Percentiles rank a stretch among this genome's conserved stretches.
Conservation (phyloP, 164 flowering plant genomes). For the Cinnamomum chago region DNA sequence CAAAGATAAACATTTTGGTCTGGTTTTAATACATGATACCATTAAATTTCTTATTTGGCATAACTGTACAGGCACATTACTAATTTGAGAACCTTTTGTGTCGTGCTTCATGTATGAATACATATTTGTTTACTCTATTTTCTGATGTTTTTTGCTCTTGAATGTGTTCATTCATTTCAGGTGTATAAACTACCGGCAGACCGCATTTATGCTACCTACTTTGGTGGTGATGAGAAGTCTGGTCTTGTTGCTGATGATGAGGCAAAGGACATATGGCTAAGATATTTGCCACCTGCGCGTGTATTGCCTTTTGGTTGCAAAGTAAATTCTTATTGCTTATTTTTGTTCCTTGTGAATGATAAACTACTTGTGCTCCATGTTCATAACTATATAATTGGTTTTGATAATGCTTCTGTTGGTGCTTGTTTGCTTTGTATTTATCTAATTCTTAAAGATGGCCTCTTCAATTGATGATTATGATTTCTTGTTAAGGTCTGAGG, state of each 20-base stretch:
- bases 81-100: too few species aligned
- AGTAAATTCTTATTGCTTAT: slow-evolving; percentile 31
- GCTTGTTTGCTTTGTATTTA: background rate
- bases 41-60: too few species aligned
- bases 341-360: background rate
- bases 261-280: slow-evolving; percentile 83
- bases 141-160: background rate
- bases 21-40: too few species aligned
- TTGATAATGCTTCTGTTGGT: background rate
- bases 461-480: background rate
- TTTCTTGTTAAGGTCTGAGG: background rate
- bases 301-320: slow-evolving; percentile 97
- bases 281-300: slow-evolving; percentile 61
- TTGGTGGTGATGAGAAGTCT: slow-evolving; percentile 88
- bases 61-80: too few species aligned
- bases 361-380: background rate
- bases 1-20: too few species aligned
- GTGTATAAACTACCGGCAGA: slow-evolving; percentile 74
- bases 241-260: slow-evolving; percentile 89
- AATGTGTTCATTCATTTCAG: slow-evolving; percentile 28
- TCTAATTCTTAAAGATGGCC: background rate
- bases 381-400: background rate
- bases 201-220: slow-evolving; percentile 90
- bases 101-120: too few species aligned
- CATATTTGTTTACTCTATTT: too few species aligned